Evolutionary conservation across 768 basidiomycete genomes (phyloP), one percentile per base, ranked within the genome.

Genomic region (Psilocybe tampanensis): DNA sequence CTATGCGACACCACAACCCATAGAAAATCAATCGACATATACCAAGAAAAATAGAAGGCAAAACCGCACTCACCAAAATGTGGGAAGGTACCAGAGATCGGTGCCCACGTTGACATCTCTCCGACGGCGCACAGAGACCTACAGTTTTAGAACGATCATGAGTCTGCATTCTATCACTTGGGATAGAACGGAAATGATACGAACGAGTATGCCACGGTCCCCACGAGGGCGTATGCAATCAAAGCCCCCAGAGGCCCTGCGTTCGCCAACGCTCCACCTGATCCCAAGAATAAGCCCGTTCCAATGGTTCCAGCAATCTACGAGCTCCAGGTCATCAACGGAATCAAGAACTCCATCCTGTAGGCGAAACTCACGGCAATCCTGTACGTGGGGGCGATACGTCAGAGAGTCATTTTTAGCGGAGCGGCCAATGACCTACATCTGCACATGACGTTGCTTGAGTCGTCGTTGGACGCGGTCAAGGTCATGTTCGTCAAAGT

Each of bases 101-200:
- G 90, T 1, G 88, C 89, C 71, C 83, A 82, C 3, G 86, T 84
- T n/a, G 89, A 88, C 89, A 92, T 88, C 72, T 92, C 90, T 32
- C 85, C 89, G 13, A 90, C 68, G 2, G 85, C 81, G 63, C 87
- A 86, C 13, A 90, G 71, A 3, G 85, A 82, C 6, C 83, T 85
- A 43, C 47, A 45, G 33, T 13, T 44, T 41, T 17, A 18, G 21
- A 21, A 39, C 11, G 11, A 51, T 32, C 21, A 32, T 17, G 19
- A 44, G 22, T 21, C 23, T 29, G 45, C 21, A 6, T 7, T 19
- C 18, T n/a, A 5, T n/a, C 59, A 32, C 33, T 29, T 9, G 17
- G 36, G 7, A 8, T 12, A 7, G 24, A 4, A 29, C 29, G 9
- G 22, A 47, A 32, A 23, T 33, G 33, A 12, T 5, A 76, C 83